phyloP scores from a whole-genome alignment of 208 protist genomes.

The Novymonas esmeraldas region DNA sequence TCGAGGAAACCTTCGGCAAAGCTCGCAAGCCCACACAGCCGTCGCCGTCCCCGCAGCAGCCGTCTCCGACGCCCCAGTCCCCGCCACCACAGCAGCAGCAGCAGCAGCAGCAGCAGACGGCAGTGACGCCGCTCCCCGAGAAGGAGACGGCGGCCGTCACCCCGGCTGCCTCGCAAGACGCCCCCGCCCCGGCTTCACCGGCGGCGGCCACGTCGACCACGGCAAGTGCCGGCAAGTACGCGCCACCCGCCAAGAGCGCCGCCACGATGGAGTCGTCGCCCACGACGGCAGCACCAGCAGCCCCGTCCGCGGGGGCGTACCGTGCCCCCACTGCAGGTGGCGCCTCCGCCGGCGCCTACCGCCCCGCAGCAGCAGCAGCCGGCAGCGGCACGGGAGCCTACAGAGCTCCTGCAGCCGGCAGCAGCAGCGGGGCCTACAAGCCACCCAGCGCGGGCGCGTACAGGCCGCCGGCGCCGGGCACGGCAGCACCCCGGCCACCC shows the following conservation, averaged over 20 bases:
- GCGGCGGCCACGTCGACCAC: constrained; percentile 1
- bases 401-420: no score
- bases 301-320: not conserved
- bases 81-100: not conserved
- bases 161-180: not conserved
- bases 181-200: not conserved
- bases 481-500: no score
- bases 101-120: constrained; percentile 4
- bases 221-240: constrained; percentile 11
- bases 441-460: constrained; percentile 4
- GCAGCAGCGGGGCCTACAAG: constrained; percentile 9
- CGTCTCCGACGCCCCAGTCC: not conserved
- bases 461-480: constrained; percentile 5
- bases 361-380: constrained; percentile 2
- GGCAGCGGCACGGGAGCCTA: not conserved
- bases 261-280: constrained; percentile 2
- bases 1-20: constrained; percentile 56
- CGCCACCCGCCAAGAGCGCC: constrained; percentile 7
- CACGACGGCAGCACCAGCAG: not conserved
- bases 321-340: not conserved
- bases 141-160: constrained; percentile 12
- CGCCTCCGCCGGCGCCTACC: not conserved
- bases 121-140: not conserved
- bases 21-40: constrained; percentile 30
- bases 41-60: not conserved